These are phyloP conservation scores for Didymosphaeria variabile DNA, from an alignment of 2,329 filamentous ascomycete genomes.

Conservation along the genomic window DNA sequence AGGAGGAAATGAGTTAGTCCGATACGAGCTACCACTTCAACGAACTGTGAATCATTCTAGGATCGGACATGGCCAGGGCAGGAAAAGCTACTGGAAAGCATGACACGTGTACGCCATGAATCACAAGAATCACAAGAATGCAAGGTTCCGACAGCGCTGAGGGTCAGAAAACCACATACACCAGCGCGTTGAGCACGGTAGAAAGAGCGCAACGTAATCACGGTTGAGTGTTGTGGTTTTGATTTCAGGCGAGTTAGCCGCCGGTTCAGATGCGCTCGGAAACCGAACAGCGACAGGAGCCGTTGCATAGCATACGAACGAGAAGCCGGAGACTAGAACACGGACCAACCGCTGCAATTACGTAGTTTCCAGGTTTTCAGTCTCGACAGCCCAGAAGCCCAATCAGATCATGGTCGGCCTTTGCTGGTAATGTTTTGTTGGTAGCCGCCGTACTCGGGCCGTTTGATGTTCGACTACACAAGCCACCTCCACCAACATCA, in stretches of 20 bases:
- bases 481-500: conserved; percentile 25
- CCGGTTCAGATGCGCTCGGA: conserved; percentile 22
- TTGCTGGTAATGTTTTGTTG: conserved; percentile 2
- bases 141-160: background rate
- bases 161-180: conserved; percentile 7
- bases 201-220: background rate
- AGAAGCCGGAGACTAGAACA: background rate
- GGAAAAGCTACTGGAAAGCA: conserved; percentile 1
- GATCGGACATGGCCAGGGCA: background rate
- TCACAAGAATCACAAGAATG: background rate
- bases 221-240: background rate
- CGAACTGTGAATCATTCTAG: too few species aligned
- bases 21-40: background rate
- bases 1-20: background rate
- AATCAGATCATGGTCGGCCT: conserved; percentile 12
- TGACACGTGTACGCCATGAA: background rate
- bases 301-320: background rate
- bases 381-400: conserved; percentile 9
- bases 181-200: background rate
- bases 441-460: conserved; percentile 12
- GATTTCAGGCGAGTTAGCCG: conserved; percentile 10
- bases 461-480: conserved; percentile 1
- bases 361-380: conserved; percentile 5
- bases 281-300: conserved; percentile 22
- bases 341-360: conserved; percentile 16